Conservation (phyloP, 148 eudicot genomes). For the Chenopodium album region DNA sequence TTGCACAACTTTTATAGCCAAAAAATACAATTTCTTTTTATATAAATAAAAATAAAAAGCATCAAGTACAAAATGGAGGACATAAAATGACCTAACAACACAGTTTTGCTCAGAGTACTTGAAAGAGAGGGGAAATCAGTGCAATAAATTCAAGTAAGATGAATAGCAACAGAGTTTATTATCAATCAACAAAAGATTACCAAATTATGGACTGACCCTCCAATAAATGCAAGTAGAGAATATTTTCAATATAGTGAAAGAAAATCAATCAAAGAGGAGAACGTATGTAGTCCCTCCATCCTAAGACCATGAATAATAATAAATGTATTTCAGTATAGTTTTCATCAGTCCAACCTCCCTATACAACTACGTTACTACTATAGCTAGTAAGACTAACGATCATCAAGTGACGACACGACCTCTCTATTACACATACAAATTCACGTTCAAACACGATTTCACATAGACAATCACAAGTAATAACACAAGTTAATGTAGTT, state of each 20-base stretch:
- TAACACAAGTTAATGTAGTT: too few species aligned
- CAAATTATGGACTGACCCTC: conserved; percentile 31
- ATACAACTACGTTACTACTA: too few species aligned
- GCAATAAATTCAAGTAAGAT: conserved; percentile 31
- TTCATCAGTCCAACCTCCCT: too few species aligned
- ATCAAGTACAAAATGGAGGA: conserved; percentile 23
- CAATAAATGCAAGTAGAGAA: conserved; percentile 36
- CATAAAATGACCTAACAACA: conserved; percentile 12
- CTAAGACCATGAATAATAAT: too few species aligned
- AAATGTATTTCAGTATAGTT: too few species aligned
- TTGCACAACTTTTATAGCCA: background rate
- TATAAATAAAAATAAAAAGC: background rate
- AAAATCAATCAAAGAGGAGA: conserved; percentile 25
- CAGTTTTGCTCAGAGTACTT: conserved; percentile 10
- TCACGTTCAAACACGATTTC: too few species aligned
- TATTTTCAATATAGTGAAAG: conserved; percentile 32
- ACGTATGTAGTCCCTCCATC: too few species aligned
- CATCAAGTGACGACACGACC: too few species aligned
- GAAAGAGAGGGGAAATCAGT: background rate
- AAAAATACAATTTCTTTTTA: background rate
- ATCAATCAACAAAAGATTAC: conserved; percentile 36
- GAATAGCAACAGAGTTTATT: conserved; percentile 11
- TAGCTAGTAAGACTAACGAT: too few species aligned
- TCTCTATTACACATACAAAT: too few species aligned
- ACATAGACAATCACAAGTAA: too few species aligned